Conservation (phyloP, 768 basidiomycete species). For the Amanita molliuscula region DNA sequence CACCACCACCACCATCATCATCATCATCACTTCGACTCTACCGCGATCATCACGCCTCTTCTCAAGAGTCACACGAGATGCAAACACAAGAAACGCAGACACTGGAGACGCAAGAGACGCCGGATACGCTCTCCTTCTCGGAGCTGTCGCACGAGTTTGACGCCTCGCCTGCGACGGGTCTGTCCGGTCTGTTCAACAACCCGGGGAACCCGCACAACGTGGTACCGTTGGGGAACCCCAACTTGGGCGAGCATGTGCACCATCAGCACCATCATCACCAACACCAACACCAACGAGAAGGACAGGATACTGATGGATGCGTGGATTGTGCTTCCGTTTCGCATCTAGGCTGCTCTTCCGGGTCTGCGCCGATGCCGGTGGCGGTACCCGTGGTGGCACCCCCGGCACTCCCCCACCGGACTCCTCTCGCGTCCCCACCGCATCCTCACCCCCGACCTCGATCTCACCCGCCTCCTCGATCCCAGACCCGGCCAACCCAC, state of each 20-base stretch:
- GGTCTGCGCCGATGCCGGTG: no score
- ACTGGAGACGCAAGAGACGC: constrained; percentile 12
- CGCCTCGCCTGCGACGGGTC: constrained; percentile 12
- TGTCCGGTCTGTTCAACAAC: constrained; percentile 10
- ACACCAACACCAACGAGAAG: no score
- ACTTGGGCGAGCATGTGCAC: no score
- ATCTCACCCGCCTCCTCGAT: not conserved
- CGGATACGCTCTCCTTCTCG: constrained; percentile 16
- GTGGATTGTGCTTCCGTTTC: constrained; percentile 4
- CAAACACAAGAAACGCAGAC: constrained; percentile 3
- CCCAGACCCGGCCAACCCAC: not conserved
- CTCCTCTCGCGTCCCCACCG: constrained; percentile 1
- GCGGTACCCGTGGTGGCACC: no score
- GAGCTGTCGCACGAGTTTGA: constrained; percentile 22
- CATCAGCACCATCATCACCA: no score
- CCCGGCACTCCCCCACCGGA: constrained; percentile 11
- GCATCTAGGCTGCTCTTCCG: not conserved
- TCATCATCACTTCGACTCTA: no score
- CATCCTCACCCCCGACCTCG: constrained; percentile 9
- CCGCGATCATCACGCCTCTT: no score
- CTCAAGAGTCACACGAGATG: no score
- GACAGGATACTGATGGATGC: not conserved
- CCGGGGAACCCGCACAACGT: constrained; percentile 3
- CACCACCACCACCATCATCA: no score
- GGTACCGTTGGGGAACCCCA: no score